A percentile compares a stretch with the other conserved stretches of the same genome.
phyloP scores from a whole-genome alignment of 352 stramenopile genomes.

The Thalassiosira gravida region DNA sequence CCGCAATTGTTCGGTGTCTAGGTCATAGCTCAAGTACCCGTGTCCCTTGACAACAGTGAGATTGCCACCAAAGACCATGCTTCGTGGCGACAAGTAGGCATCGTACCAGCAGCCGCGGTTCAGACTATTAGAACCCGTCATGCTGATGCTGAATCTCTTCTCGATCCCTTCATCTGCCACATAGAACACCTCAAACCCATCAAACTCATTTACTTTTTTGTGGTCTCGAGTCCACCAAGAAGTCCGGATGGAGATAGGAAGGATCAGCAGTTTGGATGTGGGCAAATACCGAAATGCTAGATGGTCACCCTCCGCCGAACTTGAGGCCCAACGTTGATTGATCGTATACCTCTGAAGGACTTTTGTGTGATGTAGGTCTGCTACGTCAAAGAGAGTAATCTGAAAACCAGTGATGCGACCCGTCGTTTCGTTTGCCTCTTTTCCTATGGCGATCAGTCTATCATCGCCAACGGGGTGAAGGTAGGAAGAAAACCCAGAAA shows the following conservation, averaged over 20 bases:
- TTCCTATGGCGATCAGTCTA: conserved; percentile 42
- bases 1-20: conserved; percentile 3
- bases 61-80: conserved; percentile 19
- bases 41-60: conserved; percentile 22
- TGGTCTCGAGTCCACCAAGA: not conserved
- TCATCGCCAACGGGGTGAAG: conserved; percentile 38
- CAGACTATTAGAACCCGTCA: conserved; percentile 3
- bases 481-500: conserved; percentile 54
- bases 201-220: conserved; percentile 11
- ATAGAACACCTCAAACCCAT: conserved; percentile 25
- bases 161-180: conserved; percentile 15
- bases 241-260: conserved; percentile 16
- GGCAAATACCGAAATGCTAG: conserved; percentile 25
- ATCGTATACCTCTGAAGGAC: conserved; percentile 18
- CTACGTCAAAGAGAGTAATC: conserved; percentile 51
- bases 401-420: conserved; percentile 37
- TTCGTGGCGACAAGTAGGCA: conserved; percentile 15
- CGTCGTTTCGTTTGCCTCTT: conserved; percentile 41
- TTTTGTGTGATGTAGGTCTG: conserved; percentile 10
- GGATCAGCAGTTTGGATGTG: conserved; percentile 18
- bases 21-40: conserved; percentile 12
- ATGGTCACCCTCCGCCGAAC: conserved; percentile 36
- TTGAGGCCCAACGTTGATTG: conserved; percentile 24
- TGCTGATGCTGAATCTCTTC: conserved; percentile 11
- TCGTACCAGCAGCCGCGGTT: conserved; percentile 21